Percentiles rank a stretch among this genome's conserved stretches.
Conservation (phyloP, 73 alveolate species). For the Symbiodinium pilosum region DNA sequence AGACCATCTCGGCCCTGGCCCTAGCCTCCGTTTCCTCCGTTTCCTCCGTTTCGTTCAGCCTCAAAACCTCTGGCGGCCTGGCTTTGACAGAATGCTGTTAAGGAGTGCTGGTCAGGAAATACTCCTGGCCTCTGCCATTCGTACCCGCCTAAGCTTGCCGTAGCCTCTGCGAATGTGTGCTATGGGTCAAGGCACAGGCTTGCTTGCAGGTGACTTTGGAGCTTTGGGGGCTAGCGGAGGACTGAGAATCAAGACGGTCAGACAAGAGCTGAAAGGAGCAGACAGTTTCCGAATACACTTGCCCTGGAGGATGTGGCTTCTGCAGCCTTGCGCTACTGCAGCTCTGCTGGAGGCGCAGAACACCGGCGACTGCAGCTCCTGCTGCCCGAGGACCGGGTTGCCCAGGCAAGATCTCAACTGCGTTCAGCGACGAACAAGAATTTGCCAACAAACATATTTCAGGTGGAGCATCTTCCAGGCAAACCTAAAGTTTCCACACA, state of each 20-base stretch:
- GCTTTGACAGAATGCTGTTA: too few species aligned
- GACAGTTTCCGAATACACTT: too few species aligned
- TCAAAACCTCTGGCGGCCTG: neutral
- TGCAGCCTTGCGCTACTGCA: slow-evolving; percentile 25
- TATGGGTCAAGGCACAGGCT: too few species aligned
- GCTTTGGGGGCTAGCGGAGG: slow-evolving; percentile 65
- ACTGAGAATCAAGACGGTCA: neutral
- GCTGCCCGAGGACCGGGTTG: slow-evolving; percentile 63
- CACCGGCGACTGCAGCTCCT: slow-evolving; percentile 64
- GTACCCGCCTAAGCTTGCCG: too few species aligned
- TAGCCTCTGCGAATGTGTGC: too few species aligned
- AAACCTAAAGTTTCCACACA: slow-evolving; percentile 69
- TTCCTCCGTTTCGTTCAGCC: neutral
- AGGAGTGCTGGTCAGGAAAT: slow-evolving; percentile 42
- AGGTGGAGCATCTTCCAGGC: slow-evolving; percentile 54
- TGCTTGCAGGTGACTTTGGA: slow-evolving; percentile 48
- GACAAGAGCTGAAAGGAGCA: too few species aligned
- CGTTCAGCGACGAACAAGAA: neutral
- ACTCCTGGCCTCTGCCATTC: slow-evolving; percentile 65
- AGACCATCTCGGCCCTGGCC: neutral
- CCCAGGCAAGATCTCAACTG: too few species aligned
- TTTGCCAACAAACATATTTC: neutral
- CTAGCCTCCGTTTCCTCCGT: neutral
- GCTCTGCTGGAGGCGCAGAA: slow-evolving; percentile 19
- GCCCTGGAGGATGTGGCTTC: slow-evolving; percentile 31